Percentiles rank a stretch among this genome's conserved stretches.
These are phyloP conservation scores for Mycosarcoma mackinlayi DNA, from an alignment of 1,284 basidiomycete species.

Conservation along the genomic window DNA sequence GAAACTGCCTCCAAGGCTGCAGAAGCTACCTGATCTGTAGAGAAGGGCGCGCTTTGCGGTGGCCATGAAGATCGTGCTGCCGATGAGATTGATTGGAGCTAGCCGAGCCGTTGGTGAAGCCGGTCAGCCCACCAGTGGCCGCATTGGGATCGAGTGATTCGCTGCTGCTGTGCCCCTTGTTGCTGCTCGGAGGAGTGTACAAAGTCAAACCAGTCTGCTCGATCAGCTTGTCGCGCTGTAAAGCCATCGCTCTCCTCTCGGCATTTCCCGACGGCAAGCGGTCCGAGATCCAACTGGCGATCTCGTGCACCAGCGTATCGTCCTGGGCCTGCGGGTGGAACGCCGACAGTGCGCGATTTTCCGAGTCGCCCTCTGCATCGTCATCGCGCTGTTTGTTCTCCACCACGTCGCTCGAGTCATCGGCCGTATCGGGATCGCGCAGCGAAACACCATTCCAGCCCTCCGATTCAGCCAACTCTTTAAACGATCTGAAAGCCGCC, in stretches of 20 bases:
- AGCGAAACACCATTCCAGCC: slow-evolving; percentile 44
- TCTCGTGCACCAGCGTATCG: slow-evolving; percentile 54
- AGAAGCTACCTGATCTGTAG: slow-evolving; percentile 12
- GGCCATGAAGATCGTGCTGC: not conserved
- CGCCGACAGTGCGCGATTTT: slow-evolving; percentile 23
- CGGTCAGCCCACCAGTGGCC: not conserved
- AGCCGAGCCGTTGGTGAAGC: not conserved
- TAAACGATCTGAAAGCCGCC: slow-evolving; percentile 27
- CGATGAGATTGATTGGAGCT: too few relatives aligned
- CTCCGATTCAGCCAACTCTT: slow-evolving; percentile 24
- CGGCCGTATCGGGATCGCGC: slow-evolving; percentile 28
- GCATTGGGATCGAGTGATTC: not conserved
- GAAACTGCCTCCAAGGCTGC: not conserved
- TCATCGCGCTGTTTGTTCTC: slow-evolving; percentile 7
- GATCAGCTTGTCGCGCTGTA: slow-evolving; percentile 29
- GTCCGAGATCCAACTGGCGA: slow-evolving; percentile 64
- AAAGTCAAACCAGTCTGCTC: slow-evolving; percentile 30
- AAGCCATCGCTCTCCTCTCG: slow-evolving; percentile 50
- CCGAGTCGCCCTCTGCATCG: slow-evolving; percentile 19
- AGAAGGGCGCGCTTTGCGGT: slow-evolving; percentile 16
- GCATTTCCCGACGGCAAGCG: slow-evolving; percentile 56
- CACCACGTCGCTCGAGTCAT: slow-evolving; percentile 6
- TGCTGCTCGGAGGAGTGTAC: slow-evolving; percentile 8
- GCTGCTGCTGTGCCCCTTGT: not conserved
- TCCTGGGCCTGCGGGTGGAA: slow-evolving; percentile 45